A percentile compares a stretch with the other conserved stretches of the same genome.
Evolutionary conservation across 306 rosid genomes (phyloP).

Genomic region (Ceratonia siliqua): DNA sequence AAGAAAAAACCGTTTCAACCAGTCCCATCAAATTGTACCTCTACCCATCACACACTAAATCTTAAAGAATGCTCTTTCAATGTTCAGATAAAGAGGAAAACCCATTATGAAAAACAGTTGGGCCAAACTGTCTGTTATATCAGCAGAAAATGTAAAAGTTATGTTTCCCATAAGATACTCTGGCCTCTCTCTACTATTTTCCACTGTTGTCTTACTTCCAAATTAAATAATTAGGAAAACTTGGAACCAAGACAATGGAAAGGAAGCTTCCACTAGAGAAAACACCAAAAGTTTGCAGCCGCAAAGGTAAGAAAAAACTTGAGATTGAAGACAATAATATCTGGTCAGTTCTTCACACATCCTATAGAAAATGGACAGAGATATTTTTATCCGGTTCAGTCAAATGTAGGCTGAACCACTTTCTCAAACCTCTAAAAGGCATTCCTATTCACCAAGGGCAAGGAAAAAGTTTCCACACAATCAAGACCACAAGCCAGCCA

Average conservation of each 20-base stretch:
- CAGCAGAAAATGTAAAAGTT: background rate
- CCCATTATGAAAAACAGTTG: background rate
- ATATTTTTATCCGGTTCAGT: background rate
- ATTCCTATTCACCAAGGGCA: background rate
- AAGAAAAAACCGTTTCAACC: no score
- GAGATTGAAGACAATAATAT: background rate
- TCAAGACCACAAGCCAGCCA: background rate
- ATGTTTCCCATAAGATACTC: background rate
- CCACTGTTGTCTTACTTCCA: background rate
- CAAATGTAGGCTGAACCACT: background rate
- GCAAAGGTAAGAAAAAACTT: background rate
- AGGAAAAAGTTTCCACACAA: slow-evolving; percentile 2
- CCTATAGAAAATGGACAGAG: background rate
- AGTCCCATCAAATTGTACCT: no score
- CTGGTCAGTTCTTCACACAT: background rate
- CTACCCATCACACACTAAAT: no score
- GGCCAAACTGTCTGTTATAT: background rate
- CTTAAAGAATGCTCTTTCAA: no score
- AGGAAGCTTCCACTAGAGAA: background rate
- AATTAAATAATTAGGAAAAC: background rate
- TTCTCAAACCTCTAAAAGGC: background rate
- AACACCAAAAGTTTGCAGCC: background rate
- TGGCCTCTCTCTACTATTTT: no score
- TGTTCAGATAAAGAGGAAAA: no score
- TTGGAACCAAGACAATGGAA: background rate